Conservation (phyloP, 2,329 filamentous ascomycete genomes). For the Chrysosporium keratinophilum region DNA sequence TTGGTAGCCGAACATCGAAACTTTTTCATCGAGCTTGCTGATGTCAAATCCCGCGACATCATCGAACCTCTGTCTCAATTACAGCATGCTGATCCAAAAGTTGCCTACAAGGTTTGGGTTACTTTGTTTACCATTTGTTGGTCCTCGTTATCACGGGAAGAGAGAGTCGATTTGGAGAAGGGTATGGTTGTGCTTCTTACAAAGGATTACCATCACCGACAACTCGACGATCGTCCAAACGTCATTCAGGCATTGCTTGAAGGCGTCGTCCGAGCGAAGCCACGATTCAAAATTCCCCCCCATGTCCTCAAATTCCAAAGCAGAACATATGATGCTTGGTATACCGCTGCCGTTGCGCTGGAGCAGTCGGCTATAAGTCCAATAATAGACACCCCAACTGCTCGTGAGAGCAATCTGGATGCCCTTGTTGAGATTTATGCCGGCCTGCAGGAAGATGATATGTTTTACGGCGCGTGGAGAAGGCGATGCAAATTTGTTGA, state of each 20-base stretch:
- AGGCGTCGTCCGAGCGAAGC: slow-evolving; percentile 71
- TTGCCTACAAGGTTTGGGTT: slow-evolving; percentile 85
- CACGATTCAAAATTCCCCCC: slow-evolving; percentile 82
- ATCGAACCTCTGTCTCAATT: slow-evolving; percentile 84
- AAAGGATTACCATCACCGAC: slow-evolving; percentile 88
- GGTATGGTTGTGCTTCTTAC: slow-evolving; percentile 83
- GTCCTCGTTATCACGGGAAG: slow-evolving; percentile 77
- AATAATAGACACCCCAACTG: slow-evolving; percentile 68
- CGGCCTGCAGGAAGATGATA: slow-evolving; percentile 81
- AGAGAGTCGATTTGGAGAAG: slow-evolving; percentile 79
- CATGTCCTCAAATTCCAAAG: slow-evolving; percentile 94
- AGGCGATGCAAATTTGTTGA: slow-evolving; percentile 92
- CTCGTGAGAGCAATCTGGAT: slow-evolving; percentile 90
- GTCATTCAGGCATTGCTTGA: slow-evolving; percentile 88
- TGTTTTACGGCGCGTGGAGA: slow-evolving; percentile 96
- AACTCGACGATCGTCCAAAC: slow-evolving; percentile 90
- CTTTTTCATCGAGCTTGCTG: slow-evolving; percentile 74
- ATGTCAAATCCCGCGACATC: slow-evolving; percentile 78
- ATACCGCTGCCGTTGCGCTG: slow-evolving; percentile 80
- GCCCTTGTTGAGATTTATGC: slow-evolving; percentile 91
- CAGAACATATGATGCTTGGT: slow-evolving; percentile 93
- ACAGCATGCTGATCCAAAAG: slow-evolving; percentile 73
- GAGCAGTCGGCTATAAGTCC: slow-evolving; percentile 82
- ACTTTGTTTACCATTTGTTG: slow-evolving; percentile 86
- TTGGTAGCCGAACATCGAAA: slow-evolving; percentile 67